These are phyloP conservation scores for Epichloe hybrida DNA, from an alignment of 2,329 filamentous ascomycete species.

Conservation along the genomic window DNA sequence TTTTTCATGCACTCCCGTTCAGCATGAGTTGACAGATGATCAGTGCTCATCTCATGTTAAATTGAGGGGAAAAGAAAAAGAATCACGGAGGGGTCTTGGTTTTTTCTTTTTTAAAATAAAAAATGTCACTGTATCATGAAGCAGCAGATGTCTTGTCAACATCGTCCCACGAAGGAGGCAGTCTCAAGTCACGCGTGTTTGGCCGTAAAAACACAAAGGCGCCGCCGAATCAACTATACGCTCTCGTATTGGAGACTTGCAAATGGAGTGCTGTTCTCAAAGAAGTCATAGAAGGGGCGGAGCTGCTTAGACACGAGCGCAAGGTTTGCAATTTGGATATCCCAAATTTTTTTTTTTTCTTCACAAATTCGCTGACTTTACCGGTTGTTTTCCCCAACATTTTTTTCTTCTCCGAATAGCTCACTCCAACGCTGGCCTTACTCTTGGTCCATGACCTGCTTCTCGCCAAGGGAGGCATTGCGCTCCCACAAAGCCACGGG, in stretches of 20 bases:
- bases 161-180: slow-evolving; percentile 46
- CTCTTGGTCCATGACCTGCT: slow-evolving; percentile 80
- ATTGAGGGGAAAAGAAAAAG: too few species aligned
- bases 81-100: neutral
- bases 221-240: slow-evolving; percentile 70
- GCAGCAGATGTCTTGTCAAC: slow-evolving; percentile 60
- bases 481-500: slow-evolving; percentile 66
- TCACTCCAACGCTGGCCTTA: slow-evolving; percentile 67
- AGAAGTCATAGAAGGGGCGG: slow-evolving; percentile 75
- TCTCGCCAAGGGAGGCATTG: slow-evolving; percentile 67
- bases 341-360: neutral
- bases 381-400: neutral
- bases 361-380: neutral
- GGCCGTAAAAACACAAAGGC: slow-evolving; percentile 61
- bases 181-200: slow-evolving; percentile 78
- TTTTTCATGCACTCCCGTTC: neutral
- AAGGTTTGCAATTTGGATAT: slow-evolving; percentile 47
- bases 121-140: slow-evolving; percentile 93
- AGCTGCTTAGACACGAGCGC: slow-evolving; percentile 63
- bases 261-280: slow-evolving; percentile 85
- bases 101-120: too few species aligned
- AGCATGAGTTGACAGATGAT: neutral
- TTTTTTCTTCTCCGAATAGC: slow-evolving; percentile 30
- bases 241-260: slow-evolving; percentile 69
- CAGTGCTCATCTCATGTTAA: neutral